These are phyloP conservation scores for Cystobasidium slooffiae DNA, from an alignment of 1,284 basidiomycete genomes.

Conservation along the genomic window DNA sequence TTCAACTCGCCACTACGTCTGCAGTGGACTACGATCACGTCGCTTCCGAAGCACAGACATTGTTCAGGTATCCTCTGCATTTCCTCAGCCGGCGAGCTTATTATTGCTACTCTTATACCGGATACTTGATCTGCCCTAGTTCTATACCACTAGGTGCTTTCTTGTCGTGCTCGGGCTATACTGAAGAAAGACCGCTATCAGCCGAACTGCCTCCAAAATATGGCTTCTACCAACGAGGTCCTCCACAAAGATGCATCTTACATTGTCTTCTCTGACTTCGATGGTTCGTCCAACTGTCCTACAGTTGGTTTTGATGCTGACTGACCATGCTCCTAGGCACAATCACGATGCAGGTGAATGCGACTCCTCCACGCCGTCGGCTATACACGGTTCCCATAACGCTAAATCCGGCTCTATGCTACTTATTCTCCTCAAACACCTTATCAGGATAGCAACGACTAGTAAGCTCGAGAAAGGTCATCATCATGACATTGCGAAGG, in stretches of 20 bases:
- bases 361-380: neutral
- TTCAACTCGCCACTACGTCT: neutral
- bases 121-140: no score
- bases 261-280: conserved; percentile 79
- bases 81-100: no score
- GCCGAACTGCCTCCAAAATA: neutral
- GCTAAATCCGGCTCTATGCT: neutral
- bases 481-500: neutral
- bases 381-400: neutral
- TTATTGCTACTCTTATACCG: no score
- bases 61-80: no score
- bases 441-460: conserved; percentile 82
- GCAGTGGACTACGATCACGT: neutral
- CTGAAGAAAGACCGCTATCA: neutral
- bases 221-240: conserved; percentile 26
- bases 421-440: neutral
- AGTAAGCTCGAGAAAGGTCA: conserved; percentile 54
- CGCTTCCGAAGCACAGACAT: no score
- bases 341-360: conserved; percentile 6
- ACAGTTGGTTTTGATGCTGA: neutral
- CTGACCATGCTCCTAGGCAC: conserved; percentile 5
- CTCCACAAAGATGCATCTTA: conserved; percentile 75
- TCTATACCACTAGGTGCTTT: no score
- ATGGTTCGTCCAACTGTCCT: conserved; percentile 38
- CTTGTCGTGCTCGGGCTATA: no score